Conservation (phyloP, 257 asterid species). For the Capsicum pubescens region DNA sequence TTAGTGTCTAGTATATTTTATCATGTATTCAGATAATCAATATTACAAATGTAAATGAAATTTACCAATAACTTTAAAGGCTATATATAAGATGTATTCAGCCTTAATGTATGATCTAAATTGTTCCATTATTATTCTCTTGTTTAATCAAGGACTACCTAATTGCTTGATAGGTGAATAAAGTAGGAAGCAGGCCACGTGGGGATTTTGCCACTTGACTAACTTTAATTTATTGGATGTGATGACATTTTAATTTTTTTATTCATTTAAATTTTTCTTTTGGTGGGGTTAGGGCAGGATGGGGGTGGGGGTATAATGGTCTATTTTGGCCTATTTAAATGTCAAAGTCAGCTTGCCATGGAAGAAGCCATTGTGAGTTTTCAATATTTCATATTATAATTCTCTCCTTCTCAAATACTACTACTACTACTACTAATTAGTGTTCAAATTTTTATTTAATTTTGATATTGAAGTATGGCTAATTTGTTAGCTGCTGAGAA, state of each 20-base stretch:
- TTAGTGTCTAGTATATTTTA: no score
- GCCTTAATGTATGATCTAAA: neutral
- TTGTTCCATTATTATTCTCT: neutral
- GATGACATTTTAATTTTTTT: neutral
- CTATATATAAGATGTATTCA: neutral
- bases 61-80: neutral
- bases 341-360: neutral
- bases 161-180: conserved; percentile 18
- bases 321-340: neutral
- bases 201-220: conserved; percentile 34
- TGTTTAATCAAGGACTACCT: neutral
- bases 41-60: neutral
- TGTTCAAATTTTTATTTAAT: neutral
- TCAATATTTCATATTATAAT: neutral
- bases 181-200: conserved; percentile 29
- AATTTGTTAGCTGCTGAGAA: conserved; percentile 27
- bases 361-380: neutral
- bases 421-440: neutral
- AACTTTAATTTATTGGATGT: neutral
- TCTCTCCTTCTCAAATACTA: neutral
- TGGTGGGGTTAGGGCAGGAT: no score
- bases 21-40: no score
- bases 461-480: conserved; percentile 5
- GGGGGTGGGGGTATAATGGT: neutral
- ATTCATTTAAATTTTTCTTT: neutral